Base-by-base conservation (phyloP, 208 protist genomes). In the Leishmania arabica region DNA sequence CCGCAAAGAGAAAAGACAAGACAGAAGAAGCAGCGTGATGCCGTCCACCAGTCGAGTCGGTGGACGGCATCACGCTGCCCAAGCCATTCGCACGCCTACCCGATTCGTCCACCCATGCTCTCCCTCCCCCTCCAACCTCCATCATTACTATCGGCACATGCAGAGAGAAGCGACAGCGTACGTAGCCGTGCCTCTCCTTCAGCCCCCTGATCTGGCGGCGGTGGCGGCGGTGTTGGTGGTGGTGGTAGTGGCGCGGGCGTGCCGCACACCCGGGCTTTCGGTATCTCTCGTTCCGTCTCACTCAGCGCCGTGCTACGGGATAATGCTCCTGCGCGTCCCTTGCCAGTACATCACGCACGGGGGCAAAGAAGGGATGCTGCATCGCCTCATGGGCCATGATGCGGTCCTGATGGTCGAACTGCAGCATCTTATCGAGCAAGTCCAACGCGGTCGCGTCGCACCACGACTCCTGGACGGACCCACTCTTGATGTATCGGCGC, bases 351-450 rank as follows among this genome's bases (percentile, higher is more conserved):
- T 88, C 74, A 5, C 95, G 93, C 3, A 99, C 89, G 17, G 96
- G 92, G 17, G 91, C 96, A 85, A 99, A 99, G 81, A 99, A 99
- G 13, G 99, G 97, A 82, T 99, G 99, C 37, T 91, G 82, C 97
- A 99, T 99, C 24, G 99, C 99, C 87, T 99, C 99, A 58, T 94
- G 83, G 5, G 99, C 98, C 1, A 98, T 96, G 42, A 99, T 95
- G 34, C 99, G 94, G 73, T 99, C 90, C 80, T 98, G 90, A 79
- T 99, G 98, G 83, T 99, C 99, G 83, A 99, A 99, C 66, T 96
- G 86, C 54, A 99, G 88, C 81, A 99, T 93, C 79, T 94, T 95
- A 70, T 99, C 97, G 24, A 99, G 83, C 47, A 99, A 93, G 78
- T 99, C 99, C 47, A 99, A 82, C 34, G 98, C 99, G n/a, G 99